Conservation (phyloP, 2,329 filamentous ascomycete species). For the Tympanopsis confertula region DNA sequence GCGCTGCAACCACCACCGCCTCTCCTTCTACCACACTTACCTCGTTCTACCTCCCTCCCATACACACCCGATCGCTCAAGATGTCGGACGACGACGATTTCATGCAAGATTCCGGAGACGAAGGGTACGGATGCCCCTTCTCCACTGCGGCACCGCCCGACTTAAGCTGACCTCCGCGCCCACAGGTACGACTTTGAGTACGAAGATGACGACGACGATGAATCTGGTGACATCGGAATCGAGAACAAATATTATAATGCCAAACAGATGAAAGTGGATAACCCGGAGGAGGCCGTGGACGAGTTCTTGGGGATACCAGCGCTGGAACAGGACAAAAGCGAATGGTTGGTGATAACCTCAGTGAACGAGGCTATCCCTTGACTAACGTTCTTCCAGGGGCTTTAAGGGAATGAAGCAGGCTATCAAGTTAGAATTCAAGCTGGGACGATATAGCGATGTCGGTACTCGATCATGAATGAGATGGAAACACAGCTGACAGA, state of each 20-base stretch:
- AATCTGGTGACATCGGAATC: slow-evolving; percentile 81
- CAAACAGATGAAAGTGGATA: slow-evolving; percentile 83
- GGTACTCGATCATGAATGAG: slow-evolving; percentile 2
- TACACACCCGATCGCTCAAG: background rate
- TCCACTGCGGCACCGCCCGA: background rate
- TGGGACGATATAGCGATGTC: slow-evolving; percentile 78
- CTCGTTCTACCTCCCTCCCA: too few relatives aligned
- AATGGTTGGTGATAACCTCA: slow-evolving; percentile 43
- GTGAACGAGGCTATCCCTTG: background rate
- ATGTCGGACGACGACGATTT: slow-evolving; percentile 64
- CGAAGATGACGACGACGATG: slow-evolving; percentile 69
- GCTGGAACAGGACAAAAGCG: slow-evolving; percentile 81
- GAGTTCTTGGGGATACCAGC: slow-evolving; percentile 84
- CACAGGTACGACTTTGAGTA: slow-evolving; percentile 88
- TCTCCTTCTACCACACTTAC: too few relatives aligned
- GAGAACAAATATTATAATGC: slow-evolving; percentile 99
- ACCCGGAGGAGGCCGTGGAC: slow-evolving; percentile 76
- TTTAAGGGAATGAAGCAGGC: slow-evolving; percentile 98
- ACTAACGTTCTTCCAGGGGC: slow-evolving; percentile 36
- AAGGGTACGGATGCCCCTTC: slow-evolving; percentile 44
- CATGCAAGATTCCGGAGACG: slow-evolving; percentile 83
- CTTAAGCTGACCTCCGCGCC: background rate
- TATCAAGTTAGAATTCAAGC: slow-evolving; percentile 90
- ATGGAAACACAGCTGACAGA: slow-evolving; percentile 10
- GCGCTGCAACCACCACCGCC: too few relatives aligned